A percentile compares a stretch with the other conserved stretches of the same genome.
phyloP scores from a whole-genome alignment of 1,284 basidiomycete species.

The Mycosarcoma maydis region DNA sequence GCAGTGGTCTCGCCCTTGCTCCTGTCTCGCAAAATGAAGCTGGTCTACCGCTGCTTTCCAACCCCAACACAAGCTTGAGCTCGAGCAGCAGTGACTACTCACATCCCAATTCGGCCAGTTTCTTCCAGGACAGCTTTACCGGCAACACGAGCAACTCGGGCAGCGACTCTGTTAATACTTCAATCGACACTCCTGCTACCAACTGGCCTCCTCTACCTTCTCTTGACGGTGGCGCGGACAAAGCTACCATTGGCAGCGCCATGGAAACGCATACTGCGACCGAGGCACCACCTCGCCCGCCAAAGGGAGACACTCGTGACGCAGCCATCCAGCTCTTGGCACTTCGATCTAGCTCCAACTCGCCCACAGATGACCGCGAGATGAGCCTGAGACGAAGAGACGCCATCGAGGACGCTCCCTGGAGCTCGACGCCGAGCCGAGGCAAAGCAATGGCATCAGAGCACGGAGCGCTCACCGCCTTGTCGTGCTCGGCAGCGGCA shows the following conservation, averaged over 20 bases:
- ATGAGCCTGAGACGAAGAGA: conserved; percentile 22
- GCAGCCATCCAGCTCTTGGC: conserved; percentile 46
- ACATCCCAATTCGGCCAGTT: conserved; percentile 41
- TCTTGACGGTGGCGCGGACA: conserved; percentile 14
- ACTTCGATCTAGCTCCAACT: conserved; percentile 44
- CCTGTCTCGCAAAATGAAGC: conserved; percentile 12
- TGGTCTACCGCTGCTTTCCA: conserved; percentile 9
- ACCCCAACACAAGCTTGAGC: conserved; percentile 41
- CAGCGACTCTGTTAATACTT: conserved; percentile 42
- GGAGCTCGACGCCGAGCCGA: conserved; percentile 38
- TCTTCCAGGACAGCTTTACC: conserved; percentile 45
- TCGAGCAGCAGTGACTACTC: conserved; percentile 42
- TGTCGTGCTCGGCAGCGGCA: conserved; percentile 31
- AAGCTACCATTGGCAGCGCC: conserved; percentile 6
- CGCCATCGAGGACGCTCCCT: conserved; percentile 26
- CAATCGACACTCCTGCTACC: conserved; percentile 41
- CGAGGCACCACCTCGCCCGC: conserved; percentile 10
- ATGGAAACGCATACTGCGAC: background rate
- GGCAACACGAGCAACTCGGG: conserved; percentile 37
- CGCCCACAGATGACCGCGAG: conserved; percentile 39
- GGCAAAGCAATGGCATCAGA: conserved; percentile 13
- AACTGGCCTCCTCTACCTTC: conserved; percentile 27
- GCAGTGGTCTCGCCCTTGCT: conserved; percentile 18
- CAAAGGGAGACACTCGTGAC: conserved; percentile 43
- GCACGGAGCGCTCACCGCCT: conserved; percentile 38